Percentiles rank a stretch among this genome's conserved stretches.
Evolutionary conservation across 1,284 basidiomycete genomes (phyloP).

Genomic region (Ceraceosorus bombacis): DNA sequence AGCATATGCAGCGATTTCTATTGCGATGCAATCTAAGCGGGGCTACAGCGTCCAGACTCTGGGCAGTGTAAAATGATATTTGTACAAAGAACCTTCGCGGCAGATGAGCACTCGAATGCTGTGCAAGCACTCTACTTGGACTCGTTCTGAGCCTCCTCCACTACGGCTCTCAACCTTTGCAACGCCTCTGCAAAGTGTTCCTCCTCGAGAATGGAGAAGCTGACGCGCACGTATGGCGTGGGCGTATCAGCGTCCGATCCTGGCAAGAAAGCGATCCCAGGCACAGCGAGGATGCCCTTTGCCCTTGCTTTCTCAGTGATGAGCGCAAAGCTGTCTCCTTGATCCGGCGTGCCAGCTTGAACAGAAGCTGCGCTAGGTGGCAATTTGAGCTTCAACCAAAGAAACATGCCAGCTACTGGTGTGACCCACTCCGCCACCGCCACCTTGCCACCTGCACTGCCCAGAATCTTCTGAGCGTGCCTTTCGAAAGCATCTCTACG

Average conservation of each 20-base stretch:
- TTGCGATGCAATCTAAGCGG: too few relatives aligned
- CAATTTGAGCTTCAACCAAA: slow-evolving; percentile 45
- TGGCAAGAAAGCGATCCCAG: slow-evolving; percentile 56
- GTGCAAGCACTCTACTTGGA: too few relatives aligned
- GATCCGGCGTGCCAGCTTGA: slow-evolving; percentile 17
- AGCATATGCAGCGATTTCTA: too few relatives aligned
- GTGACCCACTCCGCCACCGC: slow-evolving; percentile 58
- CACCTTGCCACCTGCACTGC: slow-evolving; percentile 15
- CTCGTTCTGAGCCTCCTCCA: slow-evolving; percentile 7
- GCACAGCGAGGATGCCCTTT: slow-evolving; percentile 77
- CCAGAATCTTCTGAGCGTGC: slow-evolving; percentile 66
- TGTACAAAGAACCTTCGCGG: too few relatives aligned
- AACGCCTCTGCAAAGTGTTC: slow-evolving; percentile 38
- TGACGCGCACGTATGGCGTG: slow-evolving; percentile 36
- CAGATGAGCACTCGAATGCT: too few relatives aligned
- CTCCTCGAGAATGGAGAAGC: slow-evolving; percentile 37
- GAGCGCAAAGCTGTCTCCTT: slow-evolving; percentile 66
- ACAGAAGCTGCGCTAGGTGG: slow-evolving; percentile 15
- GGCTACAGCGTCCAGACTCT: too few relatives aligned
- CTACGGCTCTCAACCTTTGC: slow-evolving; percentile 26
- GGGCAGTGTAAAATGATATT: too few relatives aligned
- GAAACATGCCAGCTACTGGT: slow-evolving; percentile 68
- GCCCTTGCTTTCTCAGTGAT: slow-evolving; percentile 71
- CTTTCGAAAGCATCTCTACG: slow-evolving; percentile 73
- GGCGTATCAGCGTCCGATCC: slow-evolving; percentile 15